Conservation (phyloP, 2,329 filamentous ascomycete species). For the Aspergillus fumigatiaffinis region DNA sequence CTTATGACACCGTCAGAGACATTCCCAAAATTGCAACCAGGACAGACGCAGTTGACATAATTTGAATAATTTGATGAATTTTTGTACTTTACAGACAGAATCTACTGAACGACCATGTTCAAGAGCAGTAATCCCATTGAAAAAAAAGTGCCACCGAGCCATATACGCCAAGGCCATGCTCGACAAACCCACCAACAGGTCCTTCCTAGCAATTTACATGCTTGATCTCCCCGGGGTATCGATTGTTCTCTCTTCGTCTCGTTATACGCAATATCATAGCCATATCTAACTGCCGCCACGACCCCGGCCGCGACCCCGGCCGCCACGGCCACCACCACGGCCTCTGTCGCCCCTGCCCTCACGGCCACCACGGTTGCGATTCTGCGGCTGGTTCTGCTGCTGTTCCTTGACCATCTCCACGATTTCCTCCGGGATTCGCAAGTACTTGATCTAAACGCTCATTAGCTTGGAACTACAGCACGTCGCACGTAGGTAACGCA, state of each 20-base stretch:
- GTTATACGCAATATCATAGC: conserved; percentile 4
- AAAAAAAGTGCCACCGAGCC: conserved; percentile 29
- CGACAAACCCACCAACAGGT: conserved; percentile 28
- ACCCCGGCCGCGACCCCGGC: conserved; percentile 43
- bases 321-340: conserved; percentile 41
- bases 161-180: conserved; percentile 41
- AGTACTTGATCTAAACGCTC: conserved; percentile 81
- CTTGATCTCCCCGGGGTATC: conserved; percentile 33
- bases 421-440: conserved; percentile 93
- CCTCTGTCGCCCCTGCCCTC: conserved; percentile 39
- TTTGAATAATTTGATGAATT: neutral
- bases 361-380: conserved; percentile 40
- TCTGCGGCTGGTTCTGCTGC: conserved; percentile 63
- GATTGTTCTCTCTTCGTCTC: conserved; percentile 22
- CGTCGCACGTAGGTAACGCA: conserved; percentile 45
- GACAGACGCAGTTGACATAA: neutral
- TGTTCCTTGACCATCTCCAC: conserved; percentile 92
- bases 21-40: neutral
- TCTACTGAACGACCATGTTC: conserved; percentile 15
- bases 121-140: conserved; percentile 24
- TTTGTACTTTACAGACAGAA: conserved; percentile 8
- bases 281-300: conserved; percentile 31
- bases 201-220: conserved; percentile 25
- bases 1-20: neutral
- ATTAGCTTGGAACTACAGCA: conserved; percentile 2